These are phyloP conservation scores for Vigna radiata DNA, from an alignment of 306 rosid genomes.

Conservation along the genomic window DNA sequence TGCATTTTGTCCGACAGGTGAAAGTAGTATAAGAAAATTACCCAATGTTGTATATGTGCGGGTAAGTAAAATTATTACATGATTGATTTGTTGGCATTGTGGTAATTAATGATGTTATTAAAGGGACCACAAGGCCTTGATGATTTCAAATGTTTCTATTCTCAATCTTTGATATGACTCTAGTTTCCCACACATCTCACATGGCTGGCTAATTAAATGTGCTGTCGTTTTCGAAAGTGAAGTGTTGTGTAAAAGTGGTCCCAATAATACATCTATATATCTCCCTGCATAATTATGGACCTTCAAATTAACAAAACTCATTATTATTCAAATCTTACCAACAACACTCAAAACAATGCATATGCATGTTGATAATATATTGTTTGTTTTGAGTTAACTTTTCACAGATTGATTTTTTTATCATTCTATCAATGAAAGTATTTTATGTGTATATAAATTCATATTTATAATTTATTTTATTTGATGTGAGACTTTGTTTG, in stretches of 20 bases:
- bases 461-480: no score
- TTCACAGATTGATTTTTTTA: no score
- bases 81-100: background rate
- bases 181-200: slow-evolving; percentile 36
- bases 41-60: slow-evolving; percentile 21
- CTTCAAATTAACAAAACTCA: slow-evolving; percentile 7
- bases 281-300: slow-evolving; percentile 15
- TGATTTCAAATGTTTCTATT: slow-evolving; percentile 56
- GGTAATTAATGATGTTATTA: slow-evolving; percentile 29
- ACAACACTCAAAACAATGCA: slow-evolving; percentile 40
- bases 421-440: no score
- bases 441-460: no score
- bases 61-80: slow-evolving; percentile 30
- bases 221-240: slow-evolving; percentile 50
- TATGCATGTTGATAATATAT: no score
- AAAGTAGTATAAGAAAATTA: slow-evolving; percentile 36
- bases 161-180: slow-evolving; percentile 44
- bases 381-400: no score
- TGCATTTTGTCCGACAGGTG: slow-evolving; percentile 43
- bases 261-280: slow-evolving; percentile 17
- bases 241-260: slow-evolving; percentile 49
- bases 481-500: no score
- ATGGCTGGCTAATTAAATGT: slow-evolving; percentile 38
- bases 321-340: slow-evolving; percentile 28
- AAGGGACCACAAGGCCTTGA: slow-evolving; percentile 52